Evolutionary conservation across 2,329 filamentous ascomycete species (phyloP), one percentile per base, ranked within the genome.

Genomic region (Parafenestella ontariensis): DNA sequence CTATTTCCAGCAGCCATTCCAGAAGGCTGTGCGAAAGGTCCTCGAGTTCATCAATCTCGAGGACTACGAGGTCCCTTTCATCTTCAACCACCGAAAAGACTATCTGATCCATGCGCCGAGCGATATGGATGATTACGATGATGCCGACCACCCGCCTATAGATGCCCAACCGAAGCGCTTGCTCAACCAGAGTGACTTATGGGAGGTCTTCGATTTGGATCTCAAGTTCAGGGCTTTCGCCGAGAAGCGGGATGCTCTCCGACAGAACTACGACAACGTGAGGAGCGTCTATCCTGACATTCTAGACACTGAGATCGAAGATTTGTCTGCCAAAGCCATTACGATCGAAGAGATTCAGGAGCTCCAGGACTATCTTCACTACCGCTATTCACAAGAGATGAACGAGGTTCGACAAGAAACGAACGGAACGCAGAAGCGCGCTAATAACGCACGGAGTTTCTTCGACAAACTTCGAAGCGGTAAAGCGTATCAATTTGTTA

Each of bases 51-150:
- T 99, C 77, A 91, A 96, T 46, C 87, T 94, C 3, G 93, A 98
- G 61, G 91, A 96, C 64, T 92, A 94, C 66, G 95, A 99, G 76
- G 92, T 97, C 1, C 94, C 95, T 0, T 99, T 96, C 75, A 95
- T 99, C 65, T 97, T 97, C 76, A 94, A 97, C 75, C 95, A 99
- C 71, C 91, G 95, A 57, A 96, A 97, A 76, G 95, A 99, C 74
- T 99, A 98, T 71, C 84, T 99, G 39, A 96, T 99, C 52, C 92
- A 98, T 69, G 89, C 88, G 62, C 92, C 91, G 70, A 78, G 83
- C n/a, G 79, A 83, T 34, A 78, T 83, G 11, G 79, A 83, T 24
- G 83, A 85, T 6, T 87, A 79, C 73, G 87, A 71, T 76, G 81
- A 86, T 59, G 82, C 84, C 15, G 83, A 88, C 52, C 89, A 94